Conservation (phyloP, 495 filamentous ascomycete genomes). For the Aspergillus campestris region DNA sequence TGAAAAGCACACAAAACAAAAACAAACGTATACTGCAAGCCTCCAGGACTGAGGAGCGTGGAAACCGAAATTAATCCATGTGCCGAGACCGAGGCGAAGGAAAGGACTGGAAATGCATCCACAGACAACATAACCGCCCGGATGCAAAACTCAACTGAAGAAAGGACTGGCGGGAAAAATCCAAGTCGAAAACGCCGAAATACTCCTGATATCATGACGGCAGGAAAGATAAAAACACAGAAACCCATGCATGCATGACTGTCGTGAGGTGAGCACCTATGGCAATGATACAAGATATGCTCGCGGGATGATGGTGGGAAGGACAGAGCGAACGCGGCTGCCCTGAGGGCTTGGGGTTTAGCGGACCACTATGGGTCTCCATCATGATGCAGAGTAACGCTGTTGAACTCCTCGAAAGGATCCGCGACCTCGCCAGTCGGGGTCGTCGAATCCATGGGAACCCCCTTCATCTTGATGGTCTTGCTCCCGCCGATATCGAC, state of each 20-base stretch:
- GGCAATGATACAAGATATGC: background rate
- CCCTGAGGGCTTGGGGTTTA: slow-evolving; percentile 4
- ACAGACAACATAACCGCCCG: no score
- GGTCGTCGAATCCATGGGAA: slow-evolving; percentile 78
- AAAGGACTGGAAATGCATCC: no score
- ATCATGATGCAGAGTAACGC: slow-evolving; percentile 94
- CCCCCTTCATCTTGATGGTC: slow-evolving; percentile 57
- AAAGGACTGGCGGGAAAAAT: slow-evolving; percentile 8
- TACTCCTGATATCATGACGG: slow-evolving; percentile 21
- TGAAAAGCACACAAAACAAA: background rate
- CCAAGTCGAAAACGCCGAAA: slow-evolving; percentile 13
- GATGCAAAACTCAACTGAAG: background rate
- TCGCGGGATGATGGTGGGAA: background rate
- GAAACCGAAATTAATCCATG: slow-evolving; percentile 11
- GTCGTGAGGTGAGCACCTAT: slow-evolving; percentile 17
- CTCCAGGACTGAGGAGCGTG: slow-evolving; percentile 1
- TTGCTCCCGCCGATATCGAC: slow-evolving; percentile 71
- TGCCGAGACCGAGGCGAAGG: background rate
- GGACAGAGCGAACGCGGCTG: slow-evolving; percentile 3
- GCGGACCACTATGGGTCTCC: slow-evolving; percentile 48
- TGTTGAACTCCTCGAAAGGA: slow-evolving; percentile 98
- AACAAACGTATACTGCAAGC: slow-evolving; percentile 8
- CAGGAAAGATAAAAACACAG: slow-evolving; percentile 18
- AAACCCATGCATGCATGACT: slow-evolving; percentile 32
- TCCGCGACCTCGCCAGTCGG: slow-evolving; percentile 79